Conservation (phyloP, 1,284 basidiomycete genomes). For the Mycocalia duriaeana region DNA sequence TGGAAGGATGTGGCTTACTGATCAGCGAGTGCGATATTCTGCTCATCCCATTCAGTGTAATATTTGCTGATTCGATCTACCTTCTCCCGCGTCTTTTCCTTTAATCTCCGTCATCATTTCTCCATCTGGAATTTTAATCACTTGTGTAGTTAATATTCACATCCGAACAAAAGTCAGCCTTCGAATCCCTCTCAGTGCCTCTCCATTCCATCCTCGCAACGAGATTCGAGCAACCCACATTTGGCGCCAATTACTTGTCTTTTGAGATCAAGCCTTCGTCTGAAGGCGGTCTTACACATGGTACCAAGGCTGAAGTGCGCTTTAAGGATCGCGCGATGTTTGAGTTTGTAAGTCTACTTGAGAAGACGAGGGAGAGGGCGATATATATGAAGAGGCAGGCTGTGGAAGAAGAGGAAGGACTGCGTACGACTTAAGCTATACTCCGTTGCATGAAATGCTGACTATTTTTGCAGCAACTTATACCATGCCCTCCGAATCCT, state of each 20-base stretch:
- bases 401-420: conserved; percentile 57
- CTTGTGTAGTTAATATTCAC: conserved; percentile 64
- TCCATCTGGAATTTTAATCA: too few relatives aligned
- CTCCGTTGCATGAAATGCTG: too few relatives aligned
- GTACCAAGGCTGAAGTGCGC: conserved; percentile 62
- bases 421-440: conserved; percentile 72
- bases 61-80: conserved; percentile 6
- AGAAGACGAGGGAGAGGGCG: conserved; percentile 70
- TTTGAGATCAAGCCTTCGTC: conserved; percentile 62
- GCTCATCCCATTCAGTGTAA: conserved; percentile 1
- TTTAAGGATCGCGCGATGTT: conserved; percentile 67
- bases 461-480: too few relatives aligned
- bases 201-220: conserved; percentile 61
- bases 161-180: conserved; percentile 29
- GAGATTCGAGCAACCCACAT: conserved; percentile 69
- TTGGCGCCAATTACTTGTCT: conserved; percentile 61
- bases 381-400: conserved; percentile 68
- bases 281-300: conserved; percentile 58
- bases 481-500: conserved; percentile 42
- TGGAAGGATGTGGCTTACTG: conserved; percentile 61
- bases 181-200: conserved; percentile 52
- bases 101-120: too few relatives aligned
- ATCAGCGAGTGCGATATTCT: conserved; percentile 55
- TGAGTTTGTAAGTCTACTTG: conserved; percentile 62
- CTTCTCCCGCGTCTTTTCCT: too few relatives aligned